Evolutionary conservation across 2,329 filamentous ascomycete genomes (phyloP).

Genomic region (Penicillium sp.): DNA sequence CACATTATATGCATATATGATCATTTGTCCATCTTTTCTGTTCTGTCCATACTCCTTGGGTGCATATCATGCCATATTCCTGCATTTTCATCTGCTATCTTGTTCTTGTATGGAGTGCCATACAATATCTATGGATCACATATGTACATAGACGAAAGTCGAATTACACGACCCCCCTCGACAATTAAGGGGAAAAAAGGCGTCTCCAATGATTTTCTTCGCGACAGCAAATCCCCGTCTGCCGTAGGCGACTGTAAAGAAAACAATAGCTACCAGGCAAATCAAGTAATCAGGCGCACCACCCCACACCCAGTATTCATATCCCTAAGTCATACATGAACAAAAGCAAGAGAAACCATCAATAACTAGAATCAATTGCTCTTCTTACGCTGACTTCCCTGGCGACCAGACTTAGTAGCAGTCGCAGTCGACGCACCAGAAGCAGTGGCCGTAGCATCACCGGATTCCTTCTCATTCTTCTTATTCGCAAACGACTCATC

Average conservation of each 20-base stretch:
- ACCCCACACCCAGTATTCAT: neutral
- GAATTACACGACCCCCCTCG: neutral
- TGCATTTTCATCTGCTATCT: slow-evolving; percentile 9
- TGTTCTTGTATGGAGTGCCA: slow-evolving; percentile 7
- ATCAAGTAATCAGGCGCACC: neutral
- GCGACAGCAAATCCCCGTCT: neutral
- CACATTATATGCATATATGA: slow-evolving; percentile 9
- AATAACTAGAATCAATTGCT: slow-evolving; percentile 15
- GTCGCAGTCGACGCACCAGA: slow-evolving; percentile 11
- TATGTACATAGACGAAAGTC: slow-evolving; percentile 18
- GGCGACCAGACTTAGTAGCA: slow-evolving; percentile 13
- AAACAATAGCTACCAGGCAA: neutral
- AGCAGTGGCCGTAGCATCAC: neutral
- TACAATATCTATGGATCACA: slow-evolving; percentile 7
- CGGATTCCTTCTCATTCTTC: slow-evolving; percentile 41
- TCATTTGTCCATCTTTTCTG: slow-evolving; percentile 1
- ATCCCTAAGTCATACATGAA: neutral
- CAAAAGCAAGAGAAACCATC: neutral
- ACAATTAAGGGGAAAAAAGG: neutral
- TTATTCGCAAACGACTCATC: slow-evolving; percentile 54
- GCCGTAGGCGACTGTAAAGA: neutral
- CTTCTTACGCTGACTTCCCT: slow-evolving; percentile 27
- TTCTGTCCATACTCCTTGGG: neutral
- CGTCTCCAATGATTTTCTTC: neutral
- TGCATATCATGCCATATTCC: slow-evolving; percentile 5